A percentile compares a stretch with the other conserved stretches of the same genome.
Conservation (phyloP, 2,329 filamentous ascomycete species). For the Botrytis sinoallii region DNA sequence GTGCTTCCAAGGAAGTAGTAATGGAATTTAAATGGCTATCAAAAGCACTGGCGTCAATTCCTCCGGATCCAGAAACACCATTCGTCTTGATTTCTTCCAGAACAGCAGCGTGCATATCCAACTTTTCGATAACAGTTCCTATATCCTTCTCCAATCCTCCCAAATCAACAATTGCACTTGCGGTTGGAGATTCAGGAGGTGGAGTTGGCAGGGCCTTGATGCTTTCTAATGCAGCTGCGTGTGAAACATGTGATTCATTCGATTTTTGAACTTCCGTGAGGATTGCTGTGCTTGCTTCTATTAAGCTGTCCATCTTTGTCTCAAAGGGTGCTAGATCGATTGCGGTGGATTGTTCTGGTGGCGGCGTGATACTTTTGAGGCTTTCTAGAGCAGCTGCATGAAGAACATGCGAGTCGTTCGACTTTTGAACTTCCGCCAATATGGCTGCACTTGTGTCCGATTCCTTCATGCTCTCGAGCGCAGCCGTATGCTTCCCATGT, state of each 20-base stretch:
- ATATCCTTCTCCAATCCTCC: neutral
- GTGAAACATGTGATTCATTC: constrained; percentile 20
- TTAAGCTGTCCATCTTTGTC: constrained; percentile 17
- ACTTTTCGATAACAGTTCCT: neutral
- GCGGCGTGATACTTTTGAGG: constrained; percentile 14
- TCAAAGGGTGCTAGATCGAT: constrained; percentile 14
- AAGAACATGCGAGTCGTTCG: constrained; percentile 20
- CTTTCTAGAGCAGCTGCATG: constrained; percentile 23
- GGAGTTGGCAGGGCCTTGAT: constrained; percentile 20
- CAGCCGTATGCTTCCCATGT: constrained; percentile 26
- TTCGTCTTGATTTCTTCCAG: constrained; percentile 18
- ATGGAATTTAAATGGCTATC: constrained; percentile 27
- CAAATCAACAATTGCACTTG: constrained; percentile 10
- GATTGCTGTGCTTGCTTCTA: constrained; percentile 20
- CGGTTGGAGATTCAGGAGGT: neutral
- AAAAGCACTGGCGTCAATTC: constrained; percentile 20
- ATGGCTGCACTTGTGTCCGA: constrained; percentile 23
- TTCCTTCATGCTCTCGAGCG: constrained; percentile 9
- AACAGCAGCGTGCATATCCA: constrained; percentile 9
- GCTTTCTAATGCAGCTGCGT: constrained; percentile 21
- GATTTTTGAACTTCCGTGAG: constrained; percentile 21
- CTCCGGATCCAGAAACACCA: neutral
- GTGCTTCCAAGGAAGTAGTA: constrained; percentile 9
- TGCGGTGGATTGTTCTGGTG: constrained; percentile 5
- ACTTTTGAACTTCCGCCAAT: constrained; percentile 23